Conservation (phyloP, 1,284 basidiomycete species). For the Cryptococcus hybrid region DNA sequence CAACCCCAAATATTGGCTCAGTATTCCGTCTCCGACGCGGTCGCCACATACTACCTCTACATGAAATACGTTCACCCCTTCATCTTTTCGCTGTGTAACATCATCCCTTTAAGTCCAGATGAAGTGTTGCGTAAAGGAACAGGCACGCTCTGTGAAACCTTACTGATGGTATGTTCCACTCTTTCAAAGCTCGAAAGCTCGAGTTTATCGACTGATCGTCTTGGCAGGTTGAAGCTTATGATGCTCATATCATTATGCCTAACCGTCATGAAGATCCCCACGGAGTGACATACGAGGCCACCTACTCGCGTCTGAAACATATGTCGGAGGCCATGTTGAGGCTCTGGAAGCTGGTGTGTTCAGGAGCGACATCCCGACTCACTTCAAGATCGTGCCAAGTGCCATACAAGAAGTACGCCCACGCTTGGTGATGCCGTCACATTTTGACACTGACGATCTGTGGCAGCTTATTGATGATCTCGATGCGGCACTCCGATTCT, state of each 20-base stretch:
- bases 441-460: not conserved
- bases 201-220: constrained; percentile 6
- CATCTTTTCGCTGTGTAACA: constrained; percentile 99
- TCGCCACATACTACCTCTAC: constrained; percentile 98
- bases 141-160: constrained; percentile 94
- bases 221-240: constrained; percentile 89
- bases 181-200: too few relatives aligned
- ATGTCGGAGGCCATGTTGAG: constrained; percentile 98
- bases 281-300: constrained; percentile 92
- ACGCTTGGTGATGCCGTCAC: too few relatives aligned
- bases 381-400: constrained; percentile 90
- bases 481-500: constrained; percentile 87
- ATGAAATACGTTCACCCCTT: constrained; percentile 99
- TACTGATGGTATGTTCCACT: constrained; percentile 99
- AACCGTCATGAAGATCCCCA: constrained; percentile 94
- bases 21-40: constrained; percentile 99
- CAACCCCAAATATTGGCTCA: constrained; percentile 93
- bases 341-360: constrained; percentile 98
- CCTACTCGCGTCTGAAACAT: constrained; percentile 93
- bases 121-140: constrained; percentile 95
- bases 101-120: constrained; percentile 95
- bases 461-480: constrained; percentile 86
- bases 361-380: constrained; percentile 88
- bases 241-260: constrained; percentile 93
- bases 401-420: constrained; percentile 75